These are phyloP conservation scores for Aspergillus fumigatus DNA, from an alignment of 2,329 filamentous ascomycete genomes.

Conservation along the genomic window DNA sequence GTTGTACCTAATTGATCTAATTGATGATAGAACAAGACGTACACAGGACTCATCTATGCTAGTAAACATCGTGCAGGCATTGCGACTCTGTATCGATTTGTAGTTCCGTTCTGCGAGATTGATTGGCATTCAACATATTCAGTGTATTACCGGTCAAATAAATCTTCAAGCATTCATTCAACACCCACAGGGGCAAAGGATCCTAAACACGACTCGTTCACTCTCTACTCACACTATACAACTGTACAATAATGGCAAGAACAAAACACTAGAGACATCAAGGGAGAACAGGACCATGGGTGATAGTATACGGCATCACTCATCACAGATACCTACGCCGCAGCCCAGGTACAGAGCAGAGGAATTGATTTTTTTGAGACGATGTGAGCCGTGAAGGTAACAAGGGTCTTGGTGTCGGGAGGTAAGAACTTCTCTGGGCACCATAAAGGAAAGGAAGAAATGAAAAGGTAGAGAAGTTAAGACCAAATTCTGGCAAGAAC, in stretches of 20 bases:
- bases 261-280: slow-evolving; percentile 2
- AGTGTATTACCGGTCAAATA: neutral
- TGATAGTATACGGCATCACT: slow-evolving; percentile 14
- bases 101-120: too few relatives aligned
- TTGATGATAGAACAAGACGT: neutral
- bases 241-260: slow-evolving; percentile 15
- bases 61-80: neutral
- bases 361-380: slow-evolving; percentile 7
- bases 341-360: slow-evolving; percentile 13
- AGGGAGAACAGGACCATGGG: slow-evolving; percentile 7
- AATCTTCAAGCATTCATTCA: slow-evolving; percentile 1
- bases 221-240: slow-evolving; percentile 21
- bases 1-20: too few relatives aligned
- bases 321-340: slow-evolving; percentile 21
- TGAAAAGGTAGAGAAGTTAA: slow-evolving; percentile 6
- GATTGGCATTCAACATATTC: neutral
- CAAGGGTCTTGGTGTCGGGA: slow-evolving; percentile 12
- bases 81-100: too few relatives aligned
- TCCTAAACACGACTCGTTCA: slow-evolving; percentile 1
- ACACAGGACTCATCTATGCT: neutral
- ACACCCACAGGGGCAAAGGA: neutral
- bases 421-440: slow-evolving; percentile 11
- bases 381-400: slow-evolving; percentile 11
- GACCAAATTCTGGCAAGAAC: slow-evolving; percentile 17
- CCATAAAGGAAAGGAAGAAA: slow-evolving; percentile 19